Evolutionary conservation across 1,284 basidiomycete genomes (phyloP).

Genomic region (Testicularia cyperi): DNA sequence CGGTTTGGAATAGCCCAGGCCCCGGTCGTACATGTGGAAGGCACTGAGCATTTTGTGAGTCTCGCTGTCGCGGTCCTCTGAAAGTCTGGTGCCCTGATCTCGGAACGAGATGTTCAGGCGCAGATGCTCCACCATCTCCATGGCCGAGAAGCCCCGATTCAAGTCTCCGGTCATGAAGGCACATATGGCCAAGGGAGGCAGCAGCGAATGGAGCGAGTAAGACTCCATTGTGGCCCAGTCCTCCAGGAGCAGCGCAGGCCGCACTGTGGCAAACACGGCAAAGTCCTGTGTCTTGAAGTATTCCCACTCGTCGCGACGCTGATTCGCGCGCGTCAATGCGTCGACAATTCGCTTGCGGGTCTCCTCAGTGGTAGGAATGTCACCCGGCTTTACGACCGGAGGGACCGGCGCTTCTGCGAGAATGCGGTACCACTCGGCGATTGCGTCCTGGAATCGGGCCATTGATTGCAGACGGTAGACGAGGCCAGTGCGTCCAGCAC

Average conservation of each 20-base stretch:
- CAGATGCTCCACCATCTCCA: slow-evolving; percentile 20
- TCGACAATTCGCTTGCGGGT: slow-evolving; percentile 25
- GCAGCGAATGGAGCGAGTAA: slow-evolving; percentile 22
- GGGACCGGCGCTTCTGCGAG: slow-evolving; percentile 12
- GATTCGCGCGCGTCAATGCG: slow-evolving; percentile 7
- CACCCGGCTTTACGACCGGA: not conserved
- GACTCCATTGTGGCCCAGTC: slow-evolving; percentile 38
- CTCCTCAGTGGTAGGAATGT: slow-evolving; percentile 11
- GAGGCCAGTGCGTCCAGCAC: slow-evolving; percentile 33
- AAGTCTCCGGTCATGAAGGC: slow-evolving; percentile 34
- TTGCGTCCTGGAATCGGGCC: slow-evolving; percentile 29
- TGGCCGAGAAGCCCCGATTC: slow-evolving; percentile 31
- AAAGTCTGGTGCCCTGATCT: slow-evolving; percentile 4
- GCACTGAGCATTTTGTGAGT: slow-evolving; percentile 21
- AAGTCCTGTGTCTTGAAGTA: slow-evolving; percentile 20
- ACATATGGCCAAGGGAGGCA: slow-evolving; percentile 23
- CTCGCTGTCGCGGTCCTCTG: slow-evolving; percentile 15
- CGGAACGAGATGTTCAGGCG: slow-evolving; percentile 11
- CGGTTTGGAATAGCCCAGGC: slow-evolving; percentile 30
- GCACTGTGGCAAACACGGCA: slow-evolving; percentile 21
- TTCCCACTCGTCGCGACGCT: slow-evolving; percentile 22
- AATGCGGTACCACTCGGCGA: slow-evolving; percentile 31
- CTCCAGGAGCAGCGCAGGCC: slow-evolving; percentile 27
- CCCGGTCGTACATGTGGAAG: slow-evolving; percentile 35
- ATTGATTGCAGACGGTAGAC: slow-evolving; percentile 24